Evolutionary conservation across 345 rosid species (phyloP).

Genomic region (Hibiscus syriacus): DNA sequence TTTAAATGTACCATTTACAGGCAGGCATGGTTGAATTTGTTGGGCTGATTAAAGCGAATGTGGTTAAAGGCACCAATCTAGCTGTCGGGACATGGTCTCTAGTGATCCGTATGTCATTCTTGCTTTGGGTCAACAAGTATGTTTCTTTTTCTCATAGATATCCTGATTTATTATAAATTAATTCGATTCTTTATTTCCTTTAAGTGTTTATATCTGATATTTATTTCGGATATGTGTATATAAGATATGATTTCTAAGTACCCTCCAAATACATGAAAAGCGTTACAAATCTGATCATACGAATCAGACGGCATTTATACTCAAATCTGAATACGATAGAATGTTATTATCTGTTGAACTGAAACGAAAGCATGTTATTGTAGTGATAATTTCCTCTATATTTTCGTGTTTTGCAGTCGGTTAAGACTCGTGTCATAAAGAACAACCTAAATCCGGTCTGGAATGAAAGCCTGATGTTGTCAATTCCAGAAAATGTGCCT

Average conservation of each 20-base stretch:
- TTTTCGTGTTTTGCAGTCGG: slow-evolving; percentile 46
- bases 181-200: background rate
- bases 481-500: slow-evolving; percentile 89
- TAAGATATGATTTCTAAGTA: background rate
- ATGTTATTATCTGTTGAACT: too few relatives aligned
- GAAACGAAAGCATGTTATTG: too few relatives aligned
- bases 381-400: background rate
- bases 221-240: background rate
- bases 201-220: background rate
- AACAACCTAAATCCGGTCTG: slow-evolving; percentile 94
- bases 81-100: slow-evolving; percentile 74
- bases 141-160: slow-evolving; percentile 18
- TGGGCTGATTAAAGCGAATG: slow-evolving; percentile 89
- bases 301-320: too few relatives aligned
- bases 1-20: slow-evolving; percentile 35
- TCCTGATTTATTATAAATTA: too few relatives aligned
- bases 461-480: slow-evolving; percentile 92
- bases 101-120: slow-evolving; percentile 95
- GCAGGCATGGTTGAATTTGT: slow-evolving; percentile 96
- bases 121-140: slow-evolving; percentile 77
- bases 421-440: slow-evolving; percentile 85
- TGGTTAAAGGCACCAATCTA: slow-evolving; percentile 90
- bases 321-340: too few relatives aligned
- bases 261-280: too few relatives aligned
- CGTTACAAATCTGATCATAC: too few relatives aligned